These are phyloP conservation scores for Globisporangium mamillatum DNA, from an alignment of 352 stramenopile species.

Conservation along the genomic window DNA sequence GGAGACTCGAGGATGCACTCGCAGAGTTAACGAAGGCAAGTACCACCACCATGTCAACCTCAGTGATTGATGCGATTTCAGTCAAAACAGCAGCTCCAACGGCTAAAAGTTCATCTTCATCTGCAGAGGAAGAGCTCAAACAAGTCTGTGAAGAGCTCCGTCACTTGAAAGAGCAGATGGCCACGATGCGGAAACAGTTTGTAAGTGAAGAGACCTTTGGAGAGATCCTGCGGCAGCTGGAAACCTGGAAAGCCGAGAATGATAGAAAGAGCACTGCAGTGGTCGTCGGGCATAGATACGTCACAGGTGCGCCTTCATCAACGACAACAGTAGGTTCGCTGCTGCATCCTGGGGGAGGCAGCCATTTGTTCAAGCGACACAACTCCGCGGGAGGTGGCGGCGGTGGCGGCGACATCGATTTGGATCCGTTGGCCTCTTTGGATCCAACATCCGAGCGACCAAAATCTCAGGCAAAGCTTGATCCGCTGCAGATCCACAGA, in stretches of 20 bases:
- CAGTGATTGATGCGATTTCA: not conserved
- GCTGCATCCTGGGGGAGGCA: not conserved
- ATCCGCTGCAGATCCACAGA: conserved; percentile 53
- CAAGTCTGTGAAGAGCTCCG: conserved; percentile 35
- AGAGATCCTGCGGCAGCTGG: conserved; percentile 40
- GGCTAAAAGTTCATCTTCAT: not conserved
- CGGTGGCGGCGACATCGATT: conserved; percentile 3
- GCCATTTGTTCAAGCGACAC: conserved; percentile 25
- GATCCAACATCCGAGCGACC: conserved; percentile 25
- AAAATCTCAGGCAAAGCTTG: conserved; percentile 59
- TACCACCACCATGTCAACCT: not conserved
- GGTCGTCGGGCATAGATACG: conserved; percentile 32
- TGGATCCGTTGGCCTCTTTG: not conserved
- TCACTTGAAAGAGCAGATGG: conserved; percentile 33
- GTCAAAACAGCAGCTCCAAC: not conserved
- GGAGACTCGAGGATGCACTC: conserved; percentile 30
- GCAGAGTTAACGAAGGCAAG: conserved; percentile 18
- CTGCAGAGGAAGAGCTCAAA: conserved; percentile 4
- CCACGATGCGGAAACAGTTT: conserved; percentile 43
- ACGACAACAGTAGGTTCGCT: conserved; percentile 20
- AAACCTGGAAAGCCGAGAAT: conserved; percentile 33
- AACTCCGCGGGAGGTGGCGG: conserved; percentile 12
- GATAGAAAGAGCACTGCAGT: conserved; percentile 18
- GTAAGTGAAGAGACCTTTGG: conserved; percentile 42
- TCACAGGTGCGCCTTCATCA: conserved; percentile 7